Base-by-base conservation (phyloP, 2,329 filamentous ascomycete genomes). In the Rachicladosporium sp. region DNA sequence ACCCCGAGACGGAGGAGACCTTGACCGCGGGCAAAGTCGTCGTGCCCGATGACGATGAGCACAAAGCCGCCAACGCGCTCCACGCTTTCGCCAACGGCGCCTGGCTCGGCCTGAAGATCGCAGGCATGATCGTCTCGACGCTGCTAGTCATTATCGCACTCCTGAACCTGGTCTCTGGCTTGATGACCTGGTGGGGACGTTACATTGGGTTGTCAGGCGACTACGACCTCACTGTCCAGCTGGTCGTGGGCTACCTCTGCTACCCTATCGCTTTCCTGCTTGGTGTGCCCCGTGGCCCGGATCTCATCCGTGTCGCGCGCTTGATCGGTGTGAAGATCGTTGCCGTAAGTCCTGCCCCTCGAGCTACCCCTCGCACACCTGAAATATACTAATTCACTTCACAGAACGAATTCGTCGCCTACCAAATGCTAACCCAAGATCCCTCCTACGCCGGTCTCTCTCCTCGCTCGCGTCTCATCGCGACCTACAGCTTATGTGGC, bases 301-400 rank as follows among this genome's bases (percentile, higher is more conserved):
- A 73, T 36, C 63, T 93, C 1, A 72, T 83, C 41, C 76, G 74
- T 37, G 87, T 94, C 32, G 76, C 74, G 29, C 73, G 81, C 52
- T 71, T 95, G 32, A 91, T 93, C 47, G 86, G 84, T 40, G 69
- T 81, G 52, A 94, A 95, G 67, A 70, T 94, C 52, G 78, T 95
- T 55, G 79, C 80, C 55, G 67, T 69, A 63, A 66, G 70, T 60
- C 44, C 4, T 12, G 4, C 36, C 29, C 23, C 13, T 35, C 29
- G 13, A 6, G 27, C 10, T 29, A 8, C 8, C 23, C 23, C 5
- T 19, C 23, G 7, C 8, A 8, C 8, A n/a, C 23, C 8, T 7
- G 23, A 2, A 27, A 27, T 4, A 27, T 27, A 38, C 29, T 38
- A 38, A 41, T 36, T 40, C 37, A 4, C 10, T 23, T 31, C 19